Base-by-base conservation (phyloP, 306 rosid genomes). In the Fragaria vesca region DNA sequence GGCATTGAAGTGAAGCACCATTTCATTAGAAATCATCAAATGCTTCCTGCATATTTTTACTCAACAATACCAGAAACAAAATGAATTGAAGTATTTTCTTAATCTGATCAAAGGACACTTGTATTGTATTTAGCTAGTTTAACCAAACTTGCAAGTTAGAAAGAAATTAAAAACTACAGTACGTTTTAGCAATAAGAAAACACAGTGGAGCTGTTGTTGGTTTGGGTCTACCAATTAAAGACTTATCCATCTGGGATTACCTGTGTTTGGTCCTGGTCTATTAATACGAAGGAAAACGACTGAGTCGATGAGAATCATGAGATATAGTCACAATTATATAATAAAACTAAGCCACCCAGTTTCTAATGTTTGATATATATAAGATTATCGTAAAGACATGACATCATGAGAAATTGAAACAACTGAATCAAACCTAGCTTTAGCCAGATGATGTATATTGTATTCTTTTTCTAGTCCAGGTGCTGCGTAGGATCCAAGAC, bases 361-460 rank as follows among this genome's bases (percentile, higher is more conserved):
- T 55, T 60, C 40, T 61, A 12, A 28, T 61, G 20, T 61, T 28
- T 3, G 10, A 13, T 62, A 30, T 62, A 30, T 62, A 62, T 6
- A 32, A 62, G 42, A 62, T 62, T 30, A 62, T 32, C 68, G n/a
- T 15, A 32, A 32, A 30, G 42, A 32, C 43, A 67, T 67, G 72
- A 40, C 72, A 40, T n/a, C 50, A 67, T 5, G 48, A 67, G 51
- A 67, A n/a, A 38, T 67, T n/a, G 72, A 67, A 67, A 67, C 24
- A 10, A 67, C 30, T 67, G 47, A 3, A 12, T 20, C 50, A 52
- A 72, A 72, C 34, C 36, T 32, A 32, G 36, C 9, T n/a, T 20
- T 18, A 32, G 36, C 65, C 36, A 15, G 6, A 38, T 62, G 20
- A 32, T 32, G 36, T 0, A 16, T 16, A 32, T 34, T 34, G 45